Evolutionary conservation across 2,329 filamentous ascomycete genomes (phyloP).

Genomic region (Fusarium pininemorale): DNA sequence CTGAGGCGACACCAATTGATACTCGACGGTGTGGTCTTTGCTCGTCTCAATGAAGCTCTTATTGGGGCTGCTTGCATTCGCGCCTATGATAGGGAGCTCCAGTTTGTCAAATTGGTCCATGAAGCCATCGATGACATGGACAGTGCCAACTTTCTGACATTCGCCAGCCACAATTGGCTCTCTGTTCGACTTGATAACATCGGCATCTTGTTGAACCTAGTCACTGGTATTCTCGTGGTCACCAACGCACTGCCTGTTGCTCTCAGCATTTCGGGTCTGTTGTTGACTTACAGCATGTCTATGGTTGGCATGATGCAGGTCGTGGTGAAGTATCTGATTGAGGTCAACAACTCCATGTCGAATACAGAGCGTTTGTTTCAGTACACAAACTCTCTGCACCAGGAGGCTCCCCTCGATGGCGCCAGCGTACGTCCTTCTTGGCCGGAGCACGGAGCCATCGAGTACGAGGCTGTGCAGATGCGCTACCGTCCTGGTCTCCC

Average conservation of each 20-base stretch:
- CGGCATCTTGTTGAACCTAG: background rate
- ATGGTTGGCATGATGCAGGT: background rate
- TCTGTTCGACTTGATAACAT: background rate
- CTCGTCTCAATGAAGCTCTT: background rate
- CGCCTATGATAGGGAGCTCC: background rate
- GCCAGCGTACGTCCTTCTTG: background rate
- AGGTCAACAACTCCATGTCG: background rate
- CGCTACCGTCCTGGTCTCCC: conserved; percentile 74
- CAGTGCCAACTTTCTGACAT: background rate
- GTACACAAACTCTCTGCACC: background rate
- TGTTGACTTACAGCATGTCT: background rate
- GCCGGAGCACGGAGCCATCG: background rate
- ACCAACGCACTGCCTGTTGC: background rate
- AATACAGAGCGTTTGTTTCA: background rate
- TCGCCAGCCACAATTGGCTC: background rate
- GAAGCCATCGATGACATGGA: background rate
- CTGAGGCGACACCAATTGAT: background rate
- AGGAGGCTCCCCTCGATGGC: background rate
- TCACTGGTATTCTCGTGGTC: background rate
- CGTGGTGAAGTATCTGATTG: background rate
- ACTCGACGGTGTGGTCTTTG: background rate
- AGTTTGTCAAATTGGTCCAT: background rate
- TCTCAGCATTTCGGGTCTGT: background rate
- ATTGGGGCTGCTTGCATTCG: background rate
- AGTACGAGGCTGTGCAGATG: background rate